phyloP scores from a whole-genome alignment of 2,329 filamentous ascomycete species.

The Diaporthe vexans region DNA sequence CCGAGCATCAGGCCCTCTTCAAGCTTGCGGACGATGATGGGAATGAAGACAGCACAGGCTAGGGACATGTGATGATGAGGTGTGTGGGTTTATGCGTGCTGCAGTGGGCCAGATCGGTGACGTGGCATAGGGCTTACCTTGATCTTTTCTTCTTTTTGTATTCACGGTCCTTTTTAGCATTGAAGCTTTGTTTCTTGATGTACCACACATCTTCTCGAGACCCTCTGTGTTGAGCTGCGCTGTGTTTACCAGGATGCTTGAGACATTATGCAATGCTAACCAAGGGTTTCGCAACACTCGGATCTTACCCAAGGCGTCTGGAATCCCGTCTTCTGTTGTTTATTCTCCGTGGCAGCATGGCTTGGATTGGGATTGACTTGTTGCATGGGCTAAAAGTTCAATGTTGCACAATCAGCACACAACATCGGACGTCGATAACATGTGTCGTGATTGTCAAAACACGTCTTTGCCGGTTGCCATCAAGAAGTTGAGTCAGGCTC shows the following conservation, averaged over 20 bases:
- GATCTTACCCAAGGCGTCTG: background rate
- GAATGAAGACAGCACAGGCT: constrained; percentile 7
- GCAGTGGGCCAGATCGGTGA: constrained; percentile 29
- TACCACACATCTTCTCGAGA: constrained; percentile 30
- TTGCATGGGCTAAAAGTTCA: too few species aligned
- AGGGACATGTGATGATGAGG: constrained; percentile 22
- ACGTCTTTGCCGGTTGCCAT: too few species aligned
- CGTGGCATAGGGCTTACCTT: background rate
- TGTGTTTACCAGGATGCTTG: background rate
- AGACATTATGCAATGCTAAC: background rate
- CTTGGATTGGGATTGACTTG: too few species aligned
- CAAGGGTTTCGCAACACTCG: constrained; percentile 10
- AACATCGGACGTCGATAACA: too few species aligned
- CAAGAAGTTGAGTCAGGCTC: too few species aligned
- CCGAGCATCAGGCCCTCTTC: constrained; percentile 48
- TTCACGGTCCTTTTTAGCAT: constrained; percentile 35
- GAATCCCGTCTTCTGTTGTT: background rate
- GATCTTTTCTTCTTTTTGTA: background rate
- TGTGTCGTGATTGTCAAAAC: too few species aligned
- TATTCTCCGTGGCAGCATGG: too few species aligned
- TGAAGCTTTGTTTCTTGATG: constrained; percentile 34
- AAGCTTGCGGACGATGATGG: constrained; percentile 41
- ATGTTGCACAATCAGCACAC: too few species aligned
- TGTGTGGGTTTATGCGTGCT: constrained; percentile 1
- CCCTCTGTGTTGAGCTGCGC: background rate